Evolutionary conservation across 768 basidiomycete genomes (phyloP).

Genomic region (Multifurca ochricompacta): DNA sequence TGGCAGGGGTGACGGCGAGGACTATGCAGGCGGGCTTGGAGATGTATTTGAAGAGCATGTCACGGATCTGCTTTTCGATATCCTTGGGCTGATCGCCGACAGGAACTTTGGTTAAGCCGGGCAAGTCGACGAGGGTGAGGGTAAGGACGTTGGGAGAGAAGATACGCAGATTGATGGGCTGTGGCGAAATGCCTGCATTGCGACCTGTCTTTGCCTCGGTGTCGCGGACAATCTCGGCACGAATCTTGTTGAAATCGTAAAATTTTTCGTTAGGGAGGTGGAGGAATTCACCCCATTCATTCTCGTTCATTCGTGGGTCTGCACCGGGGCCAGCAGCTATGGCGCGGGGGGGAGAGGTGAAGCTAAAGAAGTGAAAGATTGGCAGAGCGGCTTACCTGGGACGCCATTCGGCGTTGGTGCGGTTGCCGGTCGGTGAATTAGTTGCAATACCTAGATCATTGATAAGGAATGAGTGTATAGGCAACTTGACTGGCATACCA

Average conservation of each 20-base stretch:
- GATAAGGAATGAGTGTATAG: constrained; percentile 1
- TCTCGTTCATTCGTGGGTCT: constrained; percentile 76
- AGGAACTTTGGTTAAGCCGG: constrained; percentile 91
- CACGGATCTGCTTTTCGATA: constrained; percentile 94
- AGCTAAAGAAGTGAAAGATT: not conserved
- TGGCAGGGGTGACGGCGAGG: constrained; percentile 92
- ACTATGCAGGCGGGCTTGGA: constrained; percentile 94
- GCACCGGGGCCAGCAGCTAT: constrained; percentile 34
- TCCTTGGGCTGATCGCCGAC: constrained; percentile 95
- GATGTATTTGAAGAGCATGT: constrained; percentile 95
- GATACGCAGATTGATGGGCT: constrained; percentile 95
- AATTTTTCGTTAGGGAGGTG: constrained; percentile 96
- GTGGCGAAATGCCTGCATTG: constrained; percentile 96
- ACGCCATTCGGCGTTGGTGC: constrained; percentile 36
- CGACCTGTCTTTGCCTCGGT: constrained; percentile 98
- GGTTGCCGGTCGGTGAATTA: constrained; percentile 74
- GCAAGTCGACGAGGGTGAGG: constrained; percentile 93
- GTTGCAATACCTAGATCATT: constrained; percentile 72
- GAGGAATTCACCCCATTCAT: constrained; percentile 99
- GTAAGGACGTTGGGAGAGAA: constrained; percentile 97
- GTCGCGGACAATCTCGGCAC: constrained; percentile 92
- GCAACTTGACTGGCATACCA: constrained; percentile 45
- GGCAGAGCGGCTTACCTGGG: constrained; percentile 25
- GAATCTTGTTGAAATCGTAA: constrained; percentile 94
- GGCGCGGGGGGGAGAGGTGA: not conserved